Evolutionary conservation across 2,329 filamentous ascomycete genomes (phyloP), one percentile per base, ranked within the genome.

Genomic region (Pyricularia pennisetigena): DNA sequence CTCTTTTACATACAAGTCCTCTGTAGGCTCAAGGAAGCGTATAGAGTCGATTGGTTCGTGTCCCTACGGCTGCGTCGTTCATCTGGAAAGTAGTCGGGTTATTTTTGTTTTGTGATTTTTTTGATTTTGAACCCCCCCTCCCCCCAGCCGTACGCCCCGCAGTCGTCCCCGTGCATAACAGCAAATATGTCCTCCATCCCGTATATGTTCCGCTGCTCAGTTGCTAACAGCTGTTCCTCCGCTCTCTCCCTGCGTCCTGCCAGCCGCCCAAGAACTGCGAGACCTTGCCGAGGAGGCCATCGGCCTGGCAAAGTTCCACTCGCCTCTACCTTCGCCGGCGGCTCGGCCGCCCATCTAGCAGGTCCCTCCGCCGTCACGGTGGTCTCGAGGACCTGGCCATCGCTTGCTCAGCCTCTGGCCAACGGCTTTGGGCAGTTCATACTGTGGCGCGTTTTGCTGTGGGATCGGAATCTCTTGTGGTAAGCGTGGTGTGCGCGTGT

Each of bases 271-370:
- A 35, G 68, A 68, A 28, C 64, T 68, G 20, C 64, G 68, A 16
- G 68, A 68, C 35, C 14, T 32, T 20, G 68, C 68, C n/a, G 68
- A 68, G 26, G 68, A 68, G 65, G 68, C 57, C 57, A 49, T 68
- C n/a, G 68, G 35, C 20, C 68, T 28, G 24, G 23, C 26, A 2
- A 67, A 64, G 29, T 35, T 29, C 54, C 26, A 64, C 23, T 64
- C 68, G 12, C 64, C 68, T 6, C 26, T 66, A 6, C 23, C 63
- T 14, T 68, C 67, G 28, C 67, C 67, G 30, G 30, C 30, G 41
- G 41, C 41, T 54, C 41, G 41, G 41, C 41, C 41, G 41, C 41
- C 41, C 41, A 54, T 54, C 41, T 20, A 4, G 4, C 8, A 54
- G 41, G 20, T 2, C 41, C 41, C 20, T n/a, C n/a, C n/a, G n/a